These are phyloP conservation scores for Starmerella floricola DNA, from an alignment of 805 yeast species.

Conservation along the genomic window DNA sequence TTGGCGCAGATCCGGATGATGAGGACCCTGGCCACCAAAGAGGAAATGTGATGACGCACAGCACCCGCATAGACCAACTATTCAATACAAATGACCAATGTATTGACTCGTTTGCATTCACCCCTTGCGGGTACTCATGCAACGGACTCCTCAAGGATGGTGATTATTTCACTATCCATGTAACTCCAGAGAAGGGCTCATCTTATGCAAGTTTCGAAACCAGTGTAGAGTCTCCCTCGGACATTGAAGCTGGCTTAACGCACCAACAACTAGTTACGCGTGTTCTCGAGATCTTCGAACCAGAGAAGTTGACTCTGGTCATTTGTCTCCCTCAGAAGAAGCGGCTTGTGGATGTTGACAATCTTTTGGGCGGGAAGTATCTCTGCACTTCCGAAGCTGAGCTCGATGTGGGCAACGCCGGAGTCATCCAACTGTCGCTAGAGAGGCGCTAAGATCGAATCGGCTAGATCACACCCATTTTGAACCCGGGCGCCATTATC, in stretches of 20 bases:
- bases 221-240: slow-evolving; percentile 44
- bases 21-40: slow-evolving; percentile 68
- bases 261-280: slow-evolving; percentile 46
- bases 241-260: slow-evolving; percentile 27
- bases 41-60: slow-evolving; percentile 57
- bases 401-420: slow-evolving; percentile 16
- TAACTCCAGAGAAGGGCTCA: slow-evolving; percentile 90
- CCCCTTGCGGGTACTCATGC: slow-evolving; percentile 92
- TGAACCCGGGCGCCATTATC: no score
- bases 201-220: slow-evolving; percentile 95
- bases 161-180: slow-evolving; percentile 71
- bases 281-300: slow-evolving; percentile 55
- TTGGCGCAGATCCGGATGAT: slow-evolving; percentile 36
- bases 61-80: slow-evolving; percentile 50
- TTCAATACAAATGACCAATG: slow-evolving; percentile 33
- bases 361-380: slow-evolving; percentile 10
- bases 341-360: slow-evolving; percentile 1
- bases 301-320: slow-evolving; percentile 58
- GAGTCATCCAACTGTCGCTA: slow-evolving; percentile 8
- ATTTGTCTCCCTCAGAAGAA: slow-evolving; percentile 21
- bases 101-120: slow-evolving; percentile 78
- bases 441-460: slow-evolving; percentile 3
- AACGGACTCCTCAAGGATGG: slow-evolving; percentile 53
- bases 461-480: no score
- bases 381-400: slow-evolving; percentile 17